phyloP scores from a whole-genome alignment of 257 asterid genomes.

The Forsythia suspensa region DNA sequence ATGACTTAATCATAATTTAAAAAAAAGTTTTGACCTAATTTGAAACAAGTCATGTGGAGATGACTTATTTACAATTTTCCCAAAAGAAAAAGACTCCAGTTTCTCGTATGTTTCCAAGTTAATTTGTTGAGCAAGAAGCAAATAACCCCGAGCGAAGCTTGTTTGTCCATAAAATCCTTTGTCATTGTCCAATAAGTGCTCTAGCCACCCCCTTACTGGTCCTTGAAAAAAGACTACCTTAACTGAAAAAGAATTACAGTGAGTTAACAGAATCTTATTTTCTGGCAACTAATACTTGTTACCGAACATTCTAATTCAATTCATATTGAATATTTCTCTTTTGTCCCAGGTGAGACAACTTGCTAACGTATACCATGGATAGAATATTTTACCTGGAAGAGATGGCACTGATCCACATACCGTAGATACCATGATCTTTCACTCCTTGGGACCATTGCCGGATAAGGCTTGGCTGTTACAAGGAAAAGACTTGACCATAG shows the following conservation, averaged over 20 bases:
- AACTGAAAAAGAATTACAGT: constrained; percentile 20
- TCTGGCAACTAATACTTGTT: background rate
- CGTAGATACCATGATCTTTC: constrained; percentile 72
- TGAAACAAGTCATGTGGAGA: too few species aligned
- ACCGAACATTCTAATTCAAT: background rate
- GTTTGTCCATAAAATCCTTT: background rate
- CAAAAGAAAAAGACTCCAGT: background rate
- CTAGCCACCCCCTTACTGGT: background rate
- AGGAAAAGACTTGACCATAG: too few species aligned
- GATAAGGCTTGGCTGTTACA: too few species aligned
- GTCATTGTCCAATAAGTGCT: background rate
- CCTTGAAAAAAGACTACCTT: background rate
- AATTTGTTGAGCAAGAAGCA: background rate
- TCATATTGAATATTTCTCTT: background rate
- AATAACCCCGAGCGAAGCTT: constrained; percentile 1
- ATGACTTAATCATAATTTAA: too few species aligned
- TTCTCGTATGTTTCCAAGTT: background rate
- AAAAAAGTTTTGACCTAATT: too few species aligned
- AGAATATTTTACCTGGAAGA: constrained; percentile 40
- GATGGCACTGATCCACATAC: constrained; percentile 50
- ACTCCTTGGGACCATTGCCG: constrained; percentile 26
- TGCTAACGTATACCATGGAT: too few species aligned
- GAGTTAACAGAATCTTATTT: background rate
- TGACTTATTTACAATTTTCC: too few species aligned
- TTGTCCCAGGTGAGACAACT: too few species aligned